phyloP scores from a whole-genome alignment of 495 filamentous ascomycete species.

The Neurospora hispaniola region DNA sequence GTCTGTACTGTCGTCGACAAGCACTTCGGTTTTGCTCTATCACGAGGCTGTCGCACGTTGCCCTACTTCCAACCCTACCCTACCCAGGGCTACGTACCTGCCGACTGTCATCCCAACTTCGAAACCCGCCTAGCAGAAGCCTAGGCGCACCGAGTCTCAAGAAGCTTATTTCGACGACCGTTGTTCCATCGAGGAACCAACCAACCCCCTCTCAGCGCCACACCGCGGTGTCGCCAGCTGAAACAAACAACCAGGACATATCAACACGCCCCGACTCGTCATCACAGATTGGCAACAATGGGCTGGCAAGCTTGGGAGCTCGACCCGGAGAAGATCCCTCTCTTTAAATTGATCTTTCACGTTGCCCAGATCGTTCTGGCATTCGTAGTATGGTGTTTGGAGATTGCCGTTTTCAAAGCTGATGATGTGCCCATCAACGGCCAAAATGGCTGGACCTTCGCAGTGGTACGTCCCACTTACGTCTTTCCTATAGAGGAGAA shows the following conservation, averaged over 20 bases:
- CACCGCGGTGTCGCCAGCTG: neutral
- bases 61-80: neutral
- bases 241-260: neutral
- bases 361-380: constrained; percentile 53
- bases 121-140: neutral
- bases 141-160: neutral
- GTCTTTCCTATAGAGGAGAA: neutral
- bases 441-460: constrained; percentile 64
- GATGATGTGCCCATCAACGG: constrained; percentile 53
- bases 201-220: neutral
- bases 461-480: constrained; percentile 47
- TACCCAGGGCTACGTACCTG: neutral
- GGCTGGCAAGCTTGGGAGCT: constrained; percentile 34
- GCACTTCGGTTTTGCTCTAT: neutral
- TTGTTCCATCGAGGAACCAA: neutral
- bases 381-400: constrained; percentile 61
- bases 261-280: neutral
- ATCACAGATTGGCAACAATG: constrained; percentile 10
- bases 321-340: constrained; percentile 40
- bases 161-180: neutral
- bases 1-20: neutral
- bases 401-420: constrained; percentile 59
- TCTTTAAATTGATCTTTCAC: constrained; percentile 47
- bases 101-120: neutral
- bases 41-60: neutral